Evolutionary conservation across 441 rosid species (phyloP).

Genomic region (Eutrema salsugineum): DNA sequence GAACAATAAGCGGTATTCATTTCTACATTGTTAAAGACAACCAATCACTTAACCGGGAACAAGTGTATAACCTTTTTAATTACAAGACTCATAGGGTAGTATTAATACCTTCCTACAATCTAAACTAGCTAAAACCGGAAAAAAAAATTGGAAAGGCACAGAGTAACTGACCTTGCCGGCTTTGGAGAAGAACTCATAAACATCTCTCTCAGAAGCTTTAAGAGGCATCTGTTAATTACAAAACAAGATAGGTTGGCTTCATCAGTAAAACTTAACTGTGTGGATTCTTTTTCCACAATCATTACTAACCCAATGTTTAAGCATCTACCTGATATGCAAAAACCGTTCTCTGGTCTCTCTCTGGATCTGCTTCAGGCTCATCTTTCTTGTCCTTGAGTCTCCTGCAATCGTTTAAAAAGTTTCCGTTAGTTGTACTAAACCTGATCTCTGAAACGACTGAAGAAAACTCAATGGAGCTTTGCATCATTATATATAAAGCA

Average conservation of each 20-base stretch:
- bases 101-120: not conserved
- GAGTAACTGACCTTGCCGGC: conserved; percentile 76
- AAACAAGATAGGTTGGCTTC: conserved; percentile 1
- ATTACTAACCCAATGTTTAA: not conserved
- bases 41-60: not conserved
- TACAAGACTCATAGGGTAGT: not conserved
- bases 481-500: not conserved
- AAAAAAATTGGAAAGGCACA: not conserved
- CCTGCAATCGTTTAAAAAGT: conserved; percentile 33
- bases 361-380: conserved; percentile 94
- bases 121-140: not conserved
- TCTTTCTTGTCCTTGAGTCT: conserved; percentile 83
- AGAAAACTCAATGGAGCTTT: not conserved
- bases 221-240: conserved; percentile 72
- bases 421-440: not conserved
- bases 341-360: conserved; percentile 95
- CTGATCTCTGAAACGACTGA: not conserved
- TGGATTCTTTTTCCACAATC: not conserved
- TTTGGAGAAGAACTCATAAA: conserved; percentile 88
- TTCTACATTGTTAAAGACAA: no score
- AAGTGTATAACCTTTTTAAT: not conserved
- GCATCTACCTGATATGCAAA: conserved; percentile 84
- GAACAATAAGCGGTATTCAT: not conserved
- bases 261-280: not conserved
- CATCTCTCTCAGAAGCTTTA: conserved; percentile 90